Evolutionary conservation across 495 filamentous ascomycete genomes (phyloP), one percentile per base, ranked within the genome.

Genomic region (Niebla homalea): DNA sequence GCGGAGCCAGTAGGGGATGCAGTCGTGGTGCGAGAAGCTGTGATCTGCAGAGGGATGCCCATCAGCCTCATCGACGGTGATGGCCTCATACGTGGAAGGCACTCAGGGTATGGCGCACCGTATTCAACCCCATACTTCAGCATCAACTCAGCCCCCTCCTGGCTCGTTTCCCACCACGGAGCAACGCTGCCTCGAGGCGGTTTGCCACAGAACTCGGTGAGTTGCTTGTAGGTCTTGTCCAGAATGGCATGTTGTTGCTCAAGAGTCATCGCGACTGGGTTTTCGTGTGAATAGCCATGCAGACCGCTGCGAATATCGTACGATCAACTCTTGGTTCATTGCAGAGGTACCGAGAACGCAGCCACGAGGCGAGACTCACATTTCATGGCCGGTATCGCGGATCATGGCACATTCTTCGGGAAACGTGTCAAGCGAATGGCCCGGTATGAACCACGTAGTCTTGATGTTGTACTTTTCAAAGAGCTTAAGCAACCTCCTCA

Each of bases 401-500:
- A 90, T 72, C 67, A 77, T 73, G 23, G 78, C 76, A 57, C 80
- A 85, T 58, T 87, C 82, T 58, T 84, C 81, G 0, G 84, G 84
- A 59, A 88, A 89, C 14, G 73, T 86, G 52, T 90, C 85, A 15
- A 90, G 74, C 0, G 78, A 81, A 63, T 90, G 85, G 0, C 84
- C 85, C 0, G 84, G 85, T 51, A 90, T 87, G 63, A 90, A 89
- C 80, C 82, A 89, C 6, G 84, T 85, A 12, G 81, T 76, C 64
- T 84, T 88, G 68, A 90, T 90, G 50, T 80, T 76, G 71, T 87
- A 83, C 61, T 85, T 87, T 7, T 79, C 71, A 61, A 88, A 85
- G 2, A 90, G 62, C 53, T 84, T 86, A 8, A 90, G 72, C 2
- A 90, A 67, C 8, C 85, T 78, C 10, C 75, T 73, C 1, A 81